A percentile compares a stretch with the other conserved stretches of the same genome.
Evolutionary conservation across 2,329 filamentous ascomycete species (phyloP).

Genomic region (Stachybotrys chlorohalonatus): DNA sequence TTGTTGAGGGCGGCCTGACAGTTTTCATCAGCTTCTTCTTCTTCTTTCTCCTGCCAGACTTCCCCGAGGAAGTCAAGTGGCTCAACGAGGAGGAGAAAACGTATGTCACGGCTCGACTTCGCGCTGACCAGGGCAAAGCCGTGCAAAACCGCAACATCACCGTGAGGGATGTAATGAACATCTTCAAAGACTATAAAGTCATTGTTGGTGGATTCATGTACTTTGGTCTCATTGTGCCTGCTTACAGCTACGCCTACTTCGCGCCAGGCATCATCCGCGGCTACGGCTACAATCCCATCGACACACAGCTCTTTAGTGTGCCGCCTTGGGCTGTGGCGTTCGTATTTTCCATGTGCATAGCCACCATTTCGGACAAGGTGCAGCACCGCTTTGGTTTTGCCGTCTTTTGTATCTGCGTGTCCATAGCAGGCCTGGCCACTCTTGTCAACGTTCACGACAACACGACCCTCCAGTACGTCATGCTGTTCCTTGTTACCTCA

Average conservation of each 20-base stretch:
- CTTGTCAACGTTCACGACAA: constrained; percentile 64
- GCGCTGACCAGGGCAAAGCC: constrained; percentile 58
- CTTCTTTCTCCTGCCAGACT: constrained; percentile 63
- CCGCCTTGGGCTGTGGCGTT: constrained; percentile 62
- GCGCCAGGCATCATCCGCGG: constrained; percentile 61
- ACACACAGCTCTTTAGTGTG: constrained; percentile 49
- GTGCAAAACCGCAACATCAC: constrained; percentile 55
- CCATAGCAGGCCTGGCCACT: constrained; percentile 67
- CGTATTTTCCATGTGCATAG: constrained; percentile 66
- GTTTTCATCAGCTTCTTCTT: constrained; percentile 51
- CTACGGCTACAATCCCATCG: constrained; percentile 52
- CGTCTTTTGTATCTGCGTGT: constrained; percentile 56
- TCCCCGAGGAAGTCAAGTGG: constrained; percentile 69
- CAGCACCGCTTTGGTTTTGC: constrained; percentile 69
- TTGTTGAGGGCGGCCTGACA: constrained; percentile 63
- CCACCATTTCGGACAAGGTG: constrained; percentile 60
- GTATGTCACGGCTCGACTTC: constrained; percentile 58
- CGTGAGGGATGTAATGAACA: constrained; percentile 45
- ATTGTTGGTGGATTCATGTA: constrained; percentile 73
- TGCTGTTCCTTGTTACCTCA: constrained; percentile 72
- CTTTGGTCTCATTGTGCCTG: constrained; percentile 68
- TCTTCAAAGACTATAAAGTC: constrained; percentile 68
- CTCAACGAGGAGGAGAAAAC: constrained; percentile 58
- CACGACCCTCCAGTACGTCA: constrained; percentile 60
- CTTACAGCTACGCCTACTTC: constrained; percentile 73